Conservation (phyloP, 1,284 basidiomycete genomes). For the Trametes versicolor region DNA sequence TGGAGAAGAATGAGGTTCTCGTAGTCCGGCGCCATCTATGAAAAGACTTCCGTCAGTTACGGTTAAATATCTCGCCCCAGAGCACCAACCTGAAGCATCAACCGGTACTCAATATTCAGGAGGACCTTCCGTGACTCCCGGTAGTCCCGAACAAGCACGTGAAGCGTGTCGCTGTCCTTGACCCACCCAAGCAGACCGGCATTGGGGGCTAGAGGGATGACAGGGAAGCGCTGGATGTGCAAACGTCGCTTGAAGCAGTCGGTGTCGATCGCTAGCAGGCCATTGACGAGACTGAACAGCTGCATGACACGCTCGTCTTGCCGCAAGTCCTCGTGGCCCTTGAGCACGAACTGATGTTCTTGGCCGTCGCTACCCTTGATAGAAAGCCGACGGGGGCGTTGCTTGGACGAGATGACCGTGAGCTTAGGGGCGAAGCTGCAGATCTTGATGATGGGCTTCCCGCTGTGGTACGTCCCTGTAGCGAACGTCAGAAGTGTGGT, state of each 20-base stretch:
- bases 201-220: conserved; percentile 96
- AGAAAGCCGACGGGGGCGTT: conserved; percentile 91
- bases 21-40: conserved; percentile 98
- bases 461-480: conserved; percentile 92
- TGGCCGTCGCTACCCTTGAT: conserved; percentile 93
- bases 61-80: neutral
- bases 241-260: conserved; percentile 97
- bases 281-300: conserved; percentile 97
- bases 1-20: conserved; percentile 95
- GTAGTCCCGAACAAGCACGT: conserved; percentile 97
- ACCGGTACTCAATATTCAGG: conserved; percentile 96
- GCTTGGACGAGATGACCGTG: conserved; percentile 97
- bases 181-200: conserved; percentile 97
- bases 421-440: conserved; percentile 87
- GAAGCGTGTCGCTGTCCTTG: conserved; percentile 97
- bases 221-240: conserved; percentile 93
- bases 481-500: neutral
- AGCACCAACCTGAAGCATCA: conserved; percentile 88
- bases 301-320: conserved; percentile 99
- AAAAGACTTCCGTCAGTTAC: neutral
- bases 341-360: conserved; percentile 94
- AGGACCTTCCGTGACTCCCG: conserved; percentile 95
- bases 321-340: conserved; percentile 95
- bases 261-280: conserved; percentile 91
- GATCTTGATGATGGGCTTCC: conserved; percentile 89